A percentile compares a stretch with the other conserved stretches of the same genome.
Conservation (phyloP, 2,329 filamentous ascomycete species). For the Ustulina deusta region DNA sequence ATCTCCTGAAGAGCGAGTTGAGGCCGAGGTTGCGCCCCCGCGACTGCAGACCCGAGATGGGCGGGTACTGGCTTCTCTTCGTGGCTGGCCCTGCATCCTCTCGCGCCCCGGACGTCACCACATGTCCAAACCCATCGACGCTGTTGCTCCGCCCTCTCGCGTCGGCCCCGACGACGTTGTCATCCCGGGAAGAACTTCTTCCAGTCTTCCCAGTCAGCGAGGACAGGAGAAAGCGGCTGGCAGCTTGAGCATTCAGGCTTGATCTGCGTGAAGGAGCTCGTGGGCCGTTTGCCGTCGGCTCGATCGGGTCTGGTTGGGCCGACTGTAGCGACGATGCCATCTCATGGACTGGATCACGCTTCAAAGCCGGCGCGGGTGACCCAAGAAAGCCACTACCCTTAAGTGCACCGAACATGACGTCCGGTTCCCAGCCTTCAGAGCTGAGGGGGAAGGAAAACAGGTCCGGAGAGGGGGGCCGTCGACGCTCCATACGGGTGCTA, state of each 20-base stretch:
- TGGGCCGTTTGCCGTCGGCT: constrained; percentile 46
- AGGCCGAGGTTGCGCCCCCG: constrained; percentile 58
- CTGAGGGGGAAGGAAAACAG: constrained; percentile 65
- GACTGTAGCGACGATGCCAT: constrained; percentile 59
- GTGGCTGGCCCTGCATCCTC: constrained; percentile 33
- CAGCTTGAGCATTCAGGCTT: constrained; percentile 63
- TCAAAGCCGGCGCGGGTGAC: constrained; percentile 49
- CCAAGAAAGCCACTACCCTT: constrained; percentile 52
- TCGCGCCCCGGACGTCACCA: constrained; percentile 21
- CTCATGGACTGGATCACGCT: constrained; percentile 60
- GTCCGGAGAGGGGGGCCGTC: constrained; percentile 60
- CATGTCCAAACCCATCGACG: constrained; percentile 45
- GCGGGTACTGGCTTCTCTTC: constrained; percentile 61
- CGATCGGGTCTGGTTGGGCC: constrained; percentile 53
- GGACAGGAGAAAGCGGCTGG: constrained; percentile 45
- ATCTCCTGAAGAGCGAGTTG: constrained; percentile 65
- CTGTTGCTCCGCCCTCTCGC: constrained; percentile 48
- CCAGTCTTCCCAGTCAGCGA: constrained; percentile 40
- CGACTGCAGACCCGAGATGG: constrained; percentile 59
- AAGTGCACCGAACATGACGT: constrained; percentile 60
- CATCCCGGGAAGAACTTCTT: constrained; percentile 41
- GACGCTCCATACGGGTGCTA: constrained; percentile 29
- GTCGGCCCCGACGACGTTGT: constrained; percentile 35
- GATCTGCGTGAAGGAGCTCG: constrained; percentile 65
- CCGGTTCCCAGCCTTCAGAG: constrained; percentile 60